phyloP scores from a whole-genome alignment of 257 asterid genomes.

The Solanum gracilifrons region DNA sequence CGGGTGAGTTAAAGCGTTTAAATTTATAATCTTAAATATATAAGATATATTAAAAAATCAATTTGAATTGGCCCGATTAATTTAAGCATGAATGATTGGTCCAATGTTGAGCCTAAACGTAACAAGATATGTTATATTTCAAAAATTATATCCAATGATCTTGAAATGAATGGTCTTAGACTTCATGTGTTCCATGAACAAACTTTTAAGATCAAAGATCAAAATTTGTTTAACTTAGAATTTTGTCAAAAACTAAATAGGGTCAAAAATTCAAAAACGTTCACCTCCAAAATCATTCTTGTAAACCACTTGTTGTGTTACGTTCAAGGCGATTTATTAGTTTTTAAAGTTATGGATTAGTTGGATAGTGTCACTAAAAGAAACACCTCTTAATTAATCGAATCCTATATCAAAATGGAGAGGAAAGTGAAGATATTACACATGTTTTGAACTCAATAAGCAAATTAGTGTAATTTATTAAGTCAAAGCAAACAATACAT shows the following conservation, averaged over 20 bases:
- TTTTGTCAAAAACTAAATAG: fast-evolving
- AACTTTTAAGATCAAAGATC: background rate
- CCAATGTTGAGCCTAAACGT: no score
- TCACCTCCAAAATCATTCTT: background rate
- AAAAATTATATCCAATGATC: no score
- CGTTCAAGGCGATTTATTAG: background rate
- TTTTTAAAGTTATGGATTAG: background rate
- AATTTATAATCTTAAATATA: background rate
- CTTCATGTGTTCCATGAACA: fast-evolving
- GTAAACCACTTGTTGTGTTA: background rate
- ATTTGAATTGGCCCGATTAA: background rate
- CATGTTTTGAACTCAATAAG: background rate
- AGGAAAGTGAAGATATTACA: background rate
- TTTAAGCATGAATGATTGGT: no score
- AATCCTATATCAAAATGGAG: background rate
- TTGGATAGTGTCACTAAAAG: background rate
- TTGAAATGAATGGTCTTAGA: background rate
- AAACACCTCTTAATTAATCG: background rate
- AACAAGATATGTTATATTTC: no score
- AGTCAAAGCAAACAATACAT: background rate
- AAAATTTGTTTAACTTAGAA: background rate
- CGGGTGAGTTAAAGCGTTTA: no score
- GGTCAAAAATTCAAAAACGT: background rate
- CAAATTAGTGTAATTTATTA: background rate
- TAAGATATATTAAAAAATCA: no score